Conservation (phyloP, 768 basidiomycete genomes). For the Polyporus arcularius region DNA sequence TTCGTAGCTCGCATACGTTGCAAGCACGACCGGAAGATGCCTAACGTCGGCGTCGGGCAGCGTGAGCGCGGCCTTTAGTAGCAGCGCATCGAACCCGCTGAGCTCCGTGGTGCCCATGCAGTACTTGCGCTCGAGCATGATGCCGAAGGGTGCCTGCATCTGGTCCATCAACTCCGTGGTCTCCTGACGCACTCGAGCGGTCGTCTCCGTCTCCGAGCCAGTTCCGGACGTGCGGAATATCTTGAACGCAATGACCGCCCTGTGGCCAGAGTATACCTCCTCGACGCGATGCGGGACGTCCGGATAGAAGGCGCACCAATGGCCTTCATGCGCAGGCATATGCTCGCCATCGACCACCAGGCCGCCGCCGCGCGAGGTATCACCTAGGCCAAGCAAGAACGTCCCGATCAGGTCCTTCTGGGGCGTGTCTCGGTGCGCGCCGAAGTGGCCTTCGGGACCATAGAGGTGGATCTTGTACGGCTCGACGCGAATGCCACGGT, state of each 20-base stretch:
- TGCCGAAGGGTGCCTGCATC: conserved; percentile 25
- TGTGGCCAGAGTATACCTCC: conserved; percentile 16
- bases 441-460: conserved; percentile 31
- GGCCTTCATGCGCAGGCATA: conserved; percentile 4
- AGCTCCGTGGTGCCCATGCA: conserved; percentile 26
- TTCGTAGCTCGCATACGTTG: background rate
- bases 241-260: conserved; percentile 35
- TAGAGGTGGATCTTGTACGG: conserved; percentile 38
- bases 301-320: conserved; percentile 36
- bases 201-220: background rate
- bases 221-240: conserved; percentile 23
- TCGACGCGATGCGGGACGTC: conserved; percentile 30
- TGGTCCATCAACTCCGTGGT: conserved; percentile 7
- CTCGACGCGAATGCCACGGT: conserved; percentile 25
- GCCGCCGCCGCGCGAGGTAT: conserved; percentile 10
- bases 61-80: conserved; percentile 11
- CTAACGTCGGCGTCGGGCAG: conserved; percentile 17
- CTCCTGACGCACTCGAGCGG: background rate
- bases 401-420: conserved; percentile 33
- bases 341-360: background rate
- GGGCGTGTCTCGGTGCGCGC: conserved; percentile 32
- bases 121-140: conserved; percentile 32
- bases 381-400: conserved; percentile 35
- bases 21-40: conserved; percentile 23
- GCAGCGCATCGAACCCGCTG: conserved; percentile 27